A percentile compares a stretch with the other conserved stretches of the same genome.
phyloP scores from a whole-genome alignment of 1,139 yeast species.

The Hyphopichia khmerensis region DNA sequence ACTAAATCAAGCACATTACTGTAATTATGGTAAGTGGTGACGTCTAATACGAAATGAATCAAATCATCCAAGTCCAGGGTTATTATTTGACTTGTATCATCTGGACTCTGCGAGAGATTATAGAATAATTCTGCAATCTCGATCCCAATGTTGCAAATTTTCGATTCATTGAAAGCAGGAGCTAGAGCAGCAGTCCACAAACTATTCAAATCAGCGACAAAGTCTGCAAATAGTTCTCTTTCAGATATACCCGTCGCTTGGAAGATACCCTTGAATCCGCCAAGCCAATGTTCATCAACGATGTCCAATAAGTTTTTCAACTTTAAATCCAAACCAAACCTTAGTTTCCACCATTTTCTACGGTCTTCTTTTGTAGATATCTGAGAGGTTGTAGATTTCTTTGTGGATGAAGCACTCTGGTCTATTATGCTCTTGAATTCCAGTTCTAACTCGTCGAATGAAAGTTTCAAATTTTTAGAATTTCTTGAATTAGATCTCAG shows the following conservation, averaged over 20 bases:
- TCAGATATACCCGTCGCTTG: conserved; percentile 18
- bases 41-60: conserved; percentile 59
- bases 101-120: background rate
- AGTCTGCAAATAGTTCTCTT: conserved; percentile 32
- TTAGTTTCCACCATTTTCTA: conserved; percentile 72
- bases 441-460: conserved; percentile 46
- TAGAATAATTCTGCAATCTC: background rate
- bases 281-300: conserved; percentile 72
- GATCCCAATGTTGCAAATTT: background rate
- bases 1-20: conserved; percentile 55
- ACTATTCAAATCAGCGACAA: conserved; percentile 32
- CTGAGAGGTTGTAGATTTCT: conserved; percentile 45
- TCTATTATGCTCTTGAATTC: conserved; percentile 53
- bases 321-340: conserved; percentile 61
- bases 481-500: conserved; percentile 50
- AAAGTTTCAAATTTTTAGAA: conserved; percentile 25
- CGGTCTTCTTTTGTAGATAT: conserved; percentile 63
- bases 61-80: conserved; percentile 54
- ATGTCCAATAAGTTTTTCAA: conserved; percentile 53
- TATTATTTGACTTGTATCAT: background rate
- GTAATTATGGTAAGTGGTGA: conserved; percentile 62
- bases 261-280: conserved; percentile 74
- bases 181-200: conserved; percentile 15
- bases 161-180: background rate
- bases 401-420: conserved; percentile 63